These are phyloP conservation scores for Emericellopsis cladophorae DNA, from an alignment of 2,329 filamentous ascomycete species.

Conservation along the genomic window DNA sequence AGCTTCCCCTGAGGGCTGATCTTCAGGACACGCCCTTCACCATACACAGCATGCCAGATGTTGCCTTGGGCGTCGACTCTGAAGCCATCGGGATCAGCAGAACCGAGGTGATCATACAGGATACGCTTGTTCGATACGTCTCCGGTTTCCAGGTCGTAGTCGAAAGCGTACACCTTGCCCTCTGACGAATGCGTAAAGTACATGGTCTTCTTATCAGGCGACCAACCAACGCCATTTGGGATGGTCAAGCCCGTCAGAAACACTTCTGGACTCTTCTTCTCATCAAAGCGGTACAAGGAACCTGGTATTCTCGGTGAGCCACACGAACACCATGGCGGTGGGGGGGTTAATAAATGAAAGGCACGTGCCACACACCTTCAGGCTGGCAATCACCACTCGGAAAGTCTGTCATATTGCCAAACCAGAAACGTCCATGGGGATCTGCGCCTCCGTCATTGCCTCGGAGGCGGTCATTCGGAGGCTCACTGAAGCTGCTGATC, in stretches of 20 bases:
- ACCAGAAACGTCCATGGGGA: slow-evolving; percentile 69
- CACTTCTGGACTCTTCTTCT: slow-evolving; percentile 43
- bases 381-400: slow-evolving; percentile 42
- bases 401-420: slow-evolving; percentile 76
- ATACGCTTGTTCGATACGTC: slow-evolving; percentile 54
- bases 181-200: slow-evolving; percentile 74
- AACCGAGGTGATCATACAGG: slow-evolving; percentile 57
- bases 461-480: slow-evolving; percentile 38
- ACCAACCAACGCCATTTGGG: slow-evolving; percentile 26
- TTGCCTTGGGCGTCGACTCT: slow-evolving; percentile 74
- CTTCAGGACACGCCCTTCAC: slow-evolving; percentile 61
- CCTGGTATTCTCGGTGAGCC: slow-evolving; percentile 31
- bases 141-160: slow-evolving; percentile 54
- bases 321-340: neutral
- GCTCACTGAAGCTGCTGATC: slow-evolving; percentile 31
- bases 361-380: slow-evolving; percentile 29
- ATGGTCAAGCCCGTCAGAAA: slow-evolving; percentile 57
- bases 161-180: slow-evolving; percentile 58
- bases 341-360: neutral
- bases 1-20: slow-evolving; percentile 58
- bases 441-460: slow-evolving; percentile 80
- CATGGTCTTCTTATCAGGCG: slow-evolving; percentile 6
- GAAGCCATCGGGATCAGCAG: slow-evolving; percentile 71
- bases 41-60: slow-evolving; percentile 82
- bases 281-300: slow-evolving; percentile 59